Conservation (phyloP, 305 asterid species). For the Ajuga reptans region DNA sequence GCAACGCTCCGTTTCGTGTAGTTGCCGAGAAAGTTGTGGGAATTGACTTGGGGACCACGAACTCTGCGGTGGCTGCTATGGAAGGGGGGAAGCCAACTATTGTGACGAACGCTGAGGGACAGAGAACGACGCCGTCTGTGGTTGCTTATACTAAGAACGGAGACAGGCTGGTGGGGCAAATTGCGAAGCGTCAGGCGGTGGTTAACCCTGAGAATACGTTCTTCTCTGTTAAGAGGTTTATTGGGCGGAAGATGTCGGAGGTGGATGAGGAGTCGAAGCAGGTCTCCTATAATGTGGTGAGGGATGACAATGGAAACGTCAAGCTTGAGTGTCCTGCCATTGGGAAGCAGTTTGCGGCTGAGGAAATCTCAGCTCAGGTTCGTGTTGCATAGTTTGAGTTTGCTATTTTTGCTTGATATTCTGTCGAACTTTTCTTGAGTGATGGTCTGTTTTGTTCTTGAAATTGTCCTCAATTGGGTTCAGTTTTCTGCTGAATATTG, state of each 20-base stretch:
- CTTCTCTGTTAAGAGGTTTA: constrained; percentile 80
- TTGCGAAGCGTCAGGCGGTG: constrained; percentile 86
- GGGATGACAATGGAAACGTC: constrained; percentile 87
- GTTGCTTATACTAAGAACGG: constrained; percentile 79
- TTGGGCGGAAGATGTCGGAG: constrained; percentile 86
- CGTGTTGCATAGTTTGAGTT: not conserved
- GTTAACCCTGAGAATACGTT: constrained; percentile 84
- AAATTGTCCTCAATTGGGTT: not conserved
- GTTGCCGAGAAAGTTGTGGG: constrained; percentile 88
- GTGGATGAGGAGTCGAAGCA: constrained; percentile 88
- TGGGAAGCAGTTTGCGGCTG: constrained; percentile 81
- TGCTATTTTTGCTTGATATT: not conserved
- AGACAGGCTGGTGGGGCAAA: constrained; percentile 80
- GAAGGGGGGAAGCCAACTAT: constrained; percentile 92
- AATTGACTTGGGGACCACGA: constrained; percentile 79
- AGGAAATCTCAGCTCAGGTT: constrained; percentile 93
- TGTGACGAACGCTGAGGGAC: constrained; percentile 81
- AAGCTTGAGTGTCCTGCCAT: constrained; percentile 90
- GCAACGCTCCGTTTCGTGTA: constrained; percentile 37
- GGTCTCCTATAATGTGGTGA: constrained; percentile 68
- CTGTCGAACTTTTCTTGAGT: too few relatives aligned
- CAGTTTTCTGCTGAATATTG: not conserved
- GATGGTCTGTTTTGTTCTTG: too few relatives aligned
- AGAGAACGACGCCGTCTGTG: constrained; percentile 82
- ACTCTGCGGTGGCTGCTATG: constrained; percentile 91